Conservation (phyloP, 371 early-diverging fungal species). For the Mucor mucedo region DNA sequence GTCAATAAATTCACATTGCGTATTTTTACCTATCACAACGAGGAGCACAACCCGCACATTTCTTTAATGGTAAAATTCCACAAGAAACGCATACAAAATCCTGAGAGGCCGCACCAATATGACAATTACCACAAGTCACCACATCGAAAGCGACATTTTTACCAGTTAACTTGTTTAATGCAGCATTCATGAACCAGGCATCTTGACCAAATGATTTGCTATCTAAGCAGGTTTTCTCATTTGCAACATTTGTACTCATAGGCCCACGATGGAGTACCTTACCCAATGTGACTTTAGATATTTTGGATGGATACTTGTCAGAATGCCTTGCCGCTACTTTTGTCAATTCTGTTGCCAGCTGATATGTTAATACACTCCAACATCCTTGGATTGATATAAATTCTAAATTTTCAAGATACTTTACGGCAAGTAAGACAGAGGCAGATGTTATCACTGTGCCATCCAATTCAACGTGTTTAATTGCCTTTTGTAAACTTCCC, state of each 20-base stretch:
- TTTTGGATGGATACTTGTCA: conserved; percentile 1
- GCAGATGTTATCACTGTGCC: conserved; percentile 10
- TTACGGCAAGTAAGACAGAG: conserved; percentile 14
- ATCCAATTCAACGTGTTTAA: conserved; percentile 14
- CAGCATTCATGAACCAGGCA: conserved; percentile 25
- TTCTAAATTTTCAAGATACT: conserved; percentile 22
- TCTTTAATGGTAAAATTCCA: conserved; percentile 22
- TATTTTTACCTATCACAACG: conserved; percentile 27
- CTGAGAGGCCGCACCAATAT: conserved; percentile 23
- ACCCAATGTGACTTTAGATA: conserved; percentile 21
- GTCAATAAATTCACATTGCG: neutral
- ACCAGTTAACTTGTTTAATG: conserved; percentile 22
- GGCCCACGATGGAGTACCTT: conserved; percentile 25
- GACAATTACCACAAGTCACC: conserved; percentile 23
- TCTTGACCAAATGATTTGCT: conserved; percentile 34
- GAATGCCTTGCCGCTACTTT: conserved; percentile 3
- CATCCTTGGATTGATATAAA: conserved; percentile 26
- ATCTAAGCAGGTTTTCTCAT: neutral
- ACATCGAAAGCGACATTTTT: conserved; percentile 23
- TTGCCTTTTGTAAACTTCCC: conserved; percentile 10
- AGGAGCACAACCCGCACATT: conserved; percentile 30
- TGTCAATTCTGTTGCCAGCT: conserved; percentile 18
- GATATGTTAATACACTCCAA: conserved; percentile 24
- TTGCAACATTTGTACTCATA: neutral
- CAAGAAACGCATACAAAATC: conserved; percentile 23